phyloP scores from a whole-genome alignment of 768 basidiomycete genomes.

The Cystobasidium tubakii region DNA sequence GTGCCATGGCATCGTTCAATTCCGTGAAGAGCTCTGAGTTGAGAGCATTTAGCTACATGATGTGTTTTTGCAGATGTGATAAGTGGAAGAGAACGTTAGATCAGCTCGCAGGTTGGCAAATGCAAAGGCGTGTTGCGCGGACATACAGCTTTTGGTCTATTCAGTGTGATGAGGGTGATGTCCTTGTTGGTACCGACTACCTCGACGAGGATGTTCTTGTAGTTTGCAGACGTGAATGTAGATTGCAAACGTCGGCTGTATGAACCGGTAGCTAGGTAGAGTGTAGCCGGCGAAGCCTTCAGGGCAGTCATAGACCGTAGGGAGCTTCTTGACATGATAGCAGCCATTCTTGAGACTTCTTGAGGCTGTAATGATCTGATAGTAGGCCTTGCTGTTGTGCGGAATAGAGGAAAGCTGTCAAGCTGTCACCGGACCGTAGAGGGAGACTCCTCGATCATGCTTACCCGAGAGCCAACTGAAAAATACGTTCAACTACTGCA shows the following conservation, averaged over 20 bases:
- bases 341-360: background rate
- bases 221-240: conserved; percentile 25
- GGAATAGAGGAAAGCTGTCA: background rate
- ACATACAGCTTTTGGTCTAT: conserved; percentile 68
- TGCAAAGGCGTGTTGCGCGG: too few species aligned
- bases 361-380: background rate
- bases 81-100: conserved; percentile 44
- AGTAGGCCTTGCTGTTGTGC: background rate
- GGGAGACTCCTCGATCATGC: background rate
- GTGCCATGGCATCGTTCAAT: conserved; percentile 68
- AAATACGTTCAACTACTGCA: too few species aligned
- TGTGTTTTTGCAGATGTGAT: too few species aligned
- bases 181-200: conserved; percentile 30
- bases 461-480: background rate
- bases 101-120: too few species aligned
- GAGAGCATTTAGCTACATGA: conserved; percentile 64
- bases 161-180: conserved; percentile 66
- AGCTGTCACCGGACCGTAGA: background rate
- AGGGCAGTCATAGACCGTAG: background rate
- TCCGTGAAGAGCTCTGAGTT: conserved; percentile 71
- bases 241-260: conserved; percentile 18
- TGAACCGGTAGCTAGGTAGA: background rate
- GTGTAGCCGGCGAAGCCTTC: background rate
- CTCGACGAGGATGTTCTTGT: conserved; percentile 44
- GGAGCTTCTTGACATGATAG: background rate